A percentile compares a stretch with the other conserved stretches of the same genome.
Evolutionary conservation across 1,284 basidiomycete species (phyloP).

Genomic region (Coniophora puteana): DNA sequence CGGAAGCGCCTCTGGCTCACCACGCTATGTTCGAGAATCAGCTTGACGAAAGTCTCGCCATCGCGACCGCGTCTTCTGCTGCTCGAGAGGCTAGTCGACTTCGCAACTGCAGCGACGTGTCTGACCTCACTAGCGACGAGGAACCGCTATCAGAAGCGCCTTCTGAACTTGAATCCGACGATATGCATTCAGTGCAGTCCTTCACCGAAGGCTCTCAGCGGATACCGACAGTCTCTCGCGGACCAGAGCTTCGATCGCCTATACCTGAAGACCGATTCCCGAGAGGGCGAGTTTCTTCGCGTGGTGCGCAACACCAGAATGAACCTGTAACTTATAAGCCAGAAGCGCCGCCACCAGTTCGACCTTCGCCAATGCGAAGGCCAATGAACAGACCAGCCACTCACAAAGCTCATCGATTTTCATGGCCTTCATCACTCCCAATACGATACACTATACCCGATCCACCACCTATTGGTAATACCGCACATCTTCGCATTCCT

Average conservation of each 20-base stretch:
- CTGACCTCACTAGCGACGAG: slow-evolving; percentile 59
- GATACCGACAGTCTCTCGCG: slow-evolving; percentile 10
- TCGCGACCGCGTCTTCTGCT: slow-evolving; percentile 62
- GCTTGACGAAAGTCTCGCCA: slow-evolving; percentile 56
- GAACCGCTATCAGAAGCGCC: slow-evolving; percentile 53
- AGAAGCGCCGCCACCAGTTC: too few relatives aligned
- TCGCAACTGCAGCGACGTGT: slow-evolving; percentile 50
- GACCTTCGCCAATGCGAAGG: too few relatives aligned
- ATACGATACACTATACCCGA: slow-evolving; percentile 38
- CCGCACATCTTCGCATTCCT: slow-evolving; percentile 31
- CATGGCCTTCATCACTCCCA: slow-evolving; percentile 32
- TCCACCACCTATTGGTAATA: slow-evolving; percentile 32
- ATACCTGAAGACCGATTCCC: too few relatives aligned
- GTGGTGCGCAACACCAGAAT: slow-evolving; percentile 8
- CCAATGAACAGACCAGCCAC: slow-evolving; percentile 32
- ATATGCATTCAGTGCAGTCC: slow-evolving; percentile 58
- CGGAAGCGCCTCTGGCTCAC: slow-evolving; percentile 65
- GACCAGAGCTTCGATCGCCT: too few relatives aligned
- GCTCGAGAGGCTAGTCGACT: too few relatives aligned
- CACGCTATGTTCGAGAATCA: slow-evolving; percentile 62
- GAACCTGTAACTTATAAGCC: slow-evolving; percentile 14
- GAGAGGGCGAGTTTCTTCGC: slow-evolving; percentile 24
- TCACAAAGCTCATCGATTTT: slow-evolving; percentile 31
- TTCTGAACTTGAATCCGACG: slow-evolving; percentile 67
- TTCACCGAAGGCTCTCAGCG: slow-evolving; percentile 42